Evolutionary conservation across 2,329 filamentous ascomycete genomes (phyloP).

Genomic region (Verticillium isaacii): DNA sequence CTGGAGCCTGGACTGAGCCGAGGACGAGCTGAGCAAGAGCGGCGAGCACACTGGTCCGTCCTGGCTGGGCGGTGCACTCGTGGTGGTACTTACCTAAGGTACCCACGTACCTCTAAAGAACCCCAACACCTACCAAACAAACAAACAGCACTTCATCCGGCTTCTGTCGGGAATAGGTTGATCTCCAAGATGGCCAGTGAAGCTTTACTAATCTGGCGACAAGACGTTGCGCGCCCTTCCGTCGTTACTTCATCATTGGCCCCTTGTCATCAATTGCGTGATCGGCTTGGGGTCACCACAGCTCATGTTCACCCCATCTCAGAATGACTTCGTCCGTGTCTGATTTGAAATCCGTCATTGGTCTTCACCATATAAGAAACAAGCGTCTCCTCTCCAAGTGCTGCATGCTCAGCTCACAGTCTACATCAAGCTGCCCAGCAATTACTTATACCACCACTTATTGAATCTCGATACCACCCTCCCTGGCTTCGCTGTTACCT

Average conservation of each 20-base stretch:
- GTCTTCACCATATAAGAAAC: background rate
- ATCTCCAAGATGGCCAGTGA: background rate
- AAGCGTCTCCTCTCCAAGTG: background rate
- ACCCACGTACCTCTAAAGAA: background rate
- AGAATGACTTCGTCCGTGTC: background rate
- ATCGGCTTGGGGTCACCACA: background rate
- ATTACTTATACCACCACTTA: background rate
- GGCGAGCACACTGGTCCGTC: too few species aligned
- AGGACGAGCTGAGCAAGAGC: too few species aligned
- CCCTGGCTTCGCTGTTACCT: too few species aligned
- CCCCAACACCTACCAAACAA: background rate
- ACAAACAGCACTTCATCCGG: background rate
- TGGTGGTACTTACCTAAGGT: too few species aligned
- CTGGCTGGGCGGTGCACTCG: too few species aligned
- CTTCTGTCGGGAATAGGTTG: background rate
- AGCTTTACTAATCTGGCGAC: background rate
- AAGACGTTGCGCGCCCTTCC: background rate
- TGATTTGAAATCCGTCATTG: background rate
- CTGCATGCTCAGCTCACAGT: background rate
- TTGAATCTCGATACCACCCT: too few species aligned
- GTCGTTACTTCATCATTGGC: background rate
- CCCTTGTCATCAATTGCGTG: background rate
- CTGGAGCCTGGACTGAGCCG: too few species aligned
- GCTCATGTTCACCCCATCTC: background rate
- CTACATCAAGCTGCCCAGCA: background rate